phyloP scores from a whole-genome alignment of 345 rosid species.

The Barbarea vulgaris region DNA sequence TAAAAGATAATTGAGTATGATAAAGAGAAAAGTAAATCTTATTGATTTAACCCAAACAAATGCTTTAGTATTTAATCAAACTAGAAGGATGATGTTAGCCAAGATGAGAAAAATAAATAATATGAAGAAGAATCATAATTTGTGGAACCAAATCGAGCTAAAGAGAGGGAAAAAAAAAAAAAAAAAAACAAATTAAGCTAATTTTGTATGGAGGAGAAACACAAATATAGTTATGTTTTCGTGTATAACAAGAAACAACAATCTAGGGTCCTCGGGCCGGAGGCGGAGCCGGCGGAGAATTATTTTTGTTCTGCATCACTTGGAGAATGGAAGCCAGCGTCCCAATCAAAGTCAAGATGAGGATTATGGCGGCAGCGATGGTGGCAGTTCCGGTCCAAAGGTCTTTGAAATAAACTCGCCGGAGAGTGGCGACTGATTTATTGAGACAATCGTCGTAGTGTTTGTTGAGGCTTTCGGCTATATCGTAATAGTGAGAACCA shows the following conservation, averaged over 20 bases:
- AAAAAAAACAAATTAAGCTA: not conserved
- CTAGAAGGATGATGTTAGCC: no score
- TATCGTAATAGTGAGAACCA: not conserved
- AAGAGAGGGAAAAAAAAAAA: no score
- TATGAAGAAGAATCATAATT: no score
- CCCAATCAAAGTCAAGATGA: conserved; percentile 10
- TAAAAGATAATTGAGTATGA: no score
- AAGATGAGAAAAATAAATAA: no score
- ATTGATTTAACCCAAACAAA: no score
- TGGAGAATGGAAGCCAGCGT: conserved; percentile 27
- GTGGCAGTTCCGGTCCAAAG: conserved; percentile 38
- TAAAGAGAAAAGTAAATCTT: no score
- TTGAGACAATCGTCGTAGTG: conserved; percentile 3
- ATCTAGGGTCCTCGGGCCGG: not conserved
- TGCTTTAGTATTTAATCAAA: no score
- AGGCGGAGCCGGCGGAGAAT: not conserved
- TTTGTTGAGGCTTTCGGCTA: not conserved
- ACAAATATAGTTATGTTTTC: not conserved
- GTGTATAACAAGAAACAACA: not conserved
- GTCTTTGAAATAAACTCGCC: conserved; percentile 36
- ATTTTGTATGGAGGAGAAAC: not conserved
- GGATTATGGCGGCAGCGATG: not conserved
- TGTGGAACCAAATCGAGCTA: no score
- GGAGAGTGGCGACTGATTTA: conserved; percentile 20
- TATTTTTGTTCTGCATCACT: not conserved